A percentile compares a stretch with the other conserved stretches of the same genome.
These are phyloP conservation scores for Ogataea paraovalis DNA, from an alignment of 805 yeast genomes.

Conservation along the genomic window DNA sequence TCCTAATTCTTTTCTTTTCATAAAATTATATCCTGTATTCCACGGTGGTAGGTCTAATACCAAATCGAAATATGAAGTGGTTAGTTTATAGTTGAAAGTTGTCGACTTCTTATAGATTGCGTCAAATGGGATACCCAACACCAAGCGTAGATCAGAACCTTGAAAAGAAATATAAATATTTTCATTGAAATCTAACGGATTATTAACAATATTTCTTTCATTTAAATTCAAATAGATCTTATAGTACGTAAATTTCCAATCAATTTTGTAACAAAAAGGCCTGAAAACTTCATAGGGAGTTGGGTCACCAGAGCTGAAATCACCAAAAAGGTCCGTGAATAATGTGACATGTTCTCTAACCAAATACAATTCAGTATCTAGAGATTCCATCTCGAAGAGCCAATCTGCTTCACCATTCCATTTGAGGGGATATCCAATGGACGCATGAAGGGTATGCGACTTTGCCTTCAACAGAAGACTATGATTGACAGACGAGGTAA, in stretches of 20 bases:
- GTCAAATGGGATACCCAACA: constrained; percentile 55
- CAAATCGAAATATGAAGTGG: constrained; percentile 58
- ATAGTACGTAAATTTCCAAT: constrained; percentile 57
- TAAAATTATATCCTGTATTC: constrained; percentile 78
- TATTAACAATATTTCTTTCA: constrained; percentile 82
- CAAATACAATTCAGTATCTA: constrained; percentile 55
- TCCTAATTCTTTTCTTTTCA: constrained; percentile 62
- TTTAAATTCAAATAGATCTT: constrained; percentile 73
- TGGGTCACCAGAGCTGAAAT: constrained; percentile 70
- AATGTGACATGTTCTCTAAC: constrained; percentile 79
- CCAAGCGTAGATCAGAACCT: constrained; percentile 52
- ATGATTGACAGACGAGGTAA: constrained; percentile 85
- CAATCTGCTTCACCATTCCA: constrained; percentile 83
- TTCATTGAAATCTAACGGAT: constrained; percentile 79
- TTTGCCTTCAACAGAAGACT: constrained; percentile 67
- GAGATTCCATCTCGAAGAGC: constrained; percentile 53
- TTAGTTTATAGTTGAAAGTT: constrained; percentile 45
- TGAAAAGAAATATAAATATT: constrained; percentile 73
- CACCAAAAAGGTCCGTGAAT: constrained; percentile 66
- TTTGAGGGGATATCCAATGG: constrained; percentile 64
- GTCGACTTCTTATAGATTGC: constrained; percentile 49
- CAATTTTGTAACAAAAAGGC: constrained; percentile 60
- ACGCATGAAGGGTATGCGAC: constrained; percentile 49
- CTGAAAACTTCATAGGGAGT: constrained; percentile 72
- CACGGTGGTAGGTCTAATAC: constrained; percentile 81